Base-by-base conservation (phyloP, 2,329 filamentous ascomycete species). In the Clarireedia hainanense region DNA sequence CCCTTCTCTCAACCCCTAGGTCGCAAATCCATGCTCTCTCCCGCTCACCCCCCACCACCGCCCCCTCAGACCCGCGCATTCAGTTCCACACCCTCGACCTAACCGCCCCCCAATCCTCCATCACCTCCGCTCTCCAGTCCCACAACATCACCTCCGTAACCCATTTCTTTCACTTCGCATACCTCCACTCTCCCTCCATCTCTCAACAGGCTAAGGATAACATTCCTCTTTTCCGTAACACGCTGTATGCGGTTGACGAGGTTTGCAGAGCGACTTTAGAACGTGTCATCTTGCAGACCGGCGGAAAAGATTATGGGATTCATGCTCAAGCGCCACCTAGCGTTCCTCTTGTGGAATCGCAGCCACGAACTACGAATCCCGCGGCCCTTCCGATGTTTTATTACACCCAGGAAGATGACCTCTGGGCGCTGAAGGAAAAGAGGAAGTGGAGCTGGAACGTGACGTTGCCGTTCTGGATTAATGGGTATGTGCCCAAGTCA, bases 391-490 rank as follows among this genome's bases (percentile, higher is more conserved):
- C 52, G 3, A 48, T 46, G n/a, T 54, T 54, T 20, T 54, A 54
- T 6, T 49, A 49, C 24, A 24, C 3, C 2, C 52, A 54, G n/a
- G 52, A 54, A 40, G 52, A 54, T 20, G 37, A 40, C 10, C 52
- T 54, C 7, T 49, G 12, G 23, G 17, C 43, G 9, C 27, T 54
- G 17, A 14, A 43, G 2, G 12, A 6, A 17, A 3, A 39, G 7
- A 43, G 45, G 12, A 3, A n/a, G 12, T 54, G 52, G 52, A 34
- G 3, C 9, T 54, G 52, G 52, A 54, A 49, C 14, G 24, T 54
- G 15, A 54, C 36, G 2, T 45, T 54, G 17, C 52, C 52, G 6
- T 54, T 54, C 34, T 54, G 52, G 52, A 49, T 54, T 20, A 48
- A 46, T 7, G 52, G 52, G 2, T 54, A 54, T 12, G 45, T 34